Conservation (phyloP, 495 filamentous ascomycete genomes). For the Aspergillus diversus region DNA sequence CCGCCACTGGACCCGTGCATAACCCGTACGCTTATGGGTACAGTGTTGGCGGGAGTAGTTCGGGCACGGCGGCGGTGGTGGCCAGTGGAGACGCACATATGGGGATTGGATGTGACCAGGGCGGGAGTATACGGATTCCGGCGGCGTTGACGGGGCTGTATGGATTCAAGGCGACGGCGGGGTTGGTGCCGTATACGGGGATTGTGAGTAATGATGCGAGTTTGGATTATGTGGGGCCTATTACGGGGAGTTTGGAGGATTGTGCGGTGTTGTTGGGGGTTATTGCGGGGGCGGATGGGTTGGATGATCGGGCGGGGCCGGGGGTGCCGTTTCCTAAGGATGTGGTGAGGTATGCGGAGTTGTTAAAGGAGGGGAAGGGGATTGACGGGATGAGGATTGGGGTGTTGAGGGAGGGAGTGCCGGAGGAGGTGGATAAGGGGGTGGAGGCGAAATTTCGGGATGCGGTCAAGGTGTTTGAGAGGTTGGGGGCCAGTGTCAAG, state of each 20-base stretch:
- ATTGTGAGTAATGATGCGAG: conserved; percentile 4
- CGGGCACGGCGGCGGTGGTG: conserved; percentile 59
- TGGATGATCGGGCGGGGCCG: conserved; percentile 11
- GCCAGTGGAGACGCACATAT: conserved; percentile 54
- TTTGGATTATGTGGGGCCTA: conserved; percentile 13
- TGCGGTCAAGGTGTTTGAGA: neutral
- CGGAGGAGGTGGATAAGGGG: neutral
- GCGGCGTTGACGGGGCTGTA: conserved; percentile 35
- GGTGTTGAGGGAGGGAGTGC: conserved; percentile 8
- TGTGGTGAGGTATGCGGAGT: neutral
- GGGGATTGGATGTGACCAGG: conserved; percentile 62
- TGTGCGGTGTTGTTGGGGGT: conserved; percentile 6
- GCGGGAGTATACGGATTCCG: conserved; percentile 63
- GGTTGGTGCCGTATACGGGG: conserved; percentile 16
- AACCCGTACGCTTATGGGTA: conserved; percentile 54
- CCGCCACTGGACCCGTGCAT: conserved; percentile 53
- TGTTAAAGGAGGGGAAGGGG: neutral
- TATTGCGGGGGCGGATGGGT: conserved; percentile 3
- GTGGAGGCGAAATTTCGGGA: neutral
- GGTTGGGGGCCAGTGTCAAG: conserved; percentile 1
- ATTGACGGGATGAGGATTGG: conserved; percentile 8
- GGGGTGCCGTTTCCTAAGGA: neutral
- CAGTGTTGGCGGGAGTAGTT: conserved; percentile 59
- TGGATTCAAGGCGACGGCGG: conserved; percentile 13
- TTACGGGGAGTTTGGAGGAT: conserved; percentile 5